Conservation (phyloP, 1,139 yeast genomes). For the Yamadazyma jaroonii region DNA sequence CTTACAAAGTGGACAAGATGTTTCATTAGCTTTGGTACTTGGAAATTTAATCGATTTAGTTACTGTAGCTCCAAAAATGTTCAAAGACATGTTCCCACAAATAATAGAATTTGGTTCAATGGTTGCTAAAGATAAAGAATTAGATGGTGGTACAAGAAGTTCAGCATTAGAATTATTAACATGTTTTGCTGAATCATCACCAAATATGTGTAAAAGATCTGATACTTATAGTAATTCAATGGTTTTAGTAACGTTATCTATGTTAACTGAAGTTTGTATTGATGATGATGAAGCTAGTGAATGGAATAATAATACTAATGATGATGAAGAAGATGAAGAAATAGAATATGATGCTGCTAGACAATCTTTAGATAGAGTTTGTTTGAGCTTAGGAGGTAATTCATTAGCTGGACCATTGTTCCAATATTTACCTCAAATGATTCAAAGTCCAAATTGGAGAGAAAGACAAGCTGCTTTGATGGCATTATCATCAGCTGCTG, state of each 20-base stretch:
- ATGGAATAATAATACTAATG: slow-evolving; percentile 77
- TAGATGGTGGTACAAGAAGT: slow-evolving; percentile 77
- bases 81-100: slow-evolving; percentile 83
- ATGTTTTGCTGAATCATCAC: slow-evolving; percentile 89
- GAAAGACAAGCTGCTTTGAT: slow-evolving; percentile 95
- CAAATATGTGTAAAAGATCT: slow-evolving; percentile 88
- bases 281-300: slow-evolving; percentile 90
- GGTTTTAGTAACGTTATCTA: slow-evolving; percentile 69
- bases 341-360: slow-evolving; percentile 89
- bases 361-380: slow-evolving; percentile 86
- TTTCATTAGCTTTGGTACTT: slow-evolving; percentile 80
- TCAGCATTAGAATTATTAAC: slow-evolving; percentile 87
- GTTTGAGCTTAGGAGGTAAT: slow-evolving; percentile 81
- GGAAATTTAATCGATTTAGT: slow-evolving; percentile 88
- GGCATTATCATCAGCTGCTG: slow-evolving; percentile 97
- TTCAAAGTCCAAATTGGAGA: slow-evolving; percentile 77
- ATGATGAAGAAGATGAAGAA: slow-evolving; percentile 82
- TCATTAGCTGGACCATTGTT: slow-evolving; percentile 82
- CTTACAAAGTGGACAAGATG: slow-evolving; percentile 72
- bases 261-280: slow-evolving; percentile 91
- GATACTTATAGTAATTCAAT: slow-evolving; percentile 68
- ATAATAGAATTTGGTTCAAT: slow-evolving; percentile 80
- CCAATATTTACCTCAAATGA: slow-evolving; percentile 82
- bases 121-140: slow-evolving; percentile 75
- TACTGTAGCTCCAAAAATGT: slow-evolving; percentile 91